A percentile compares a stretch with the other conserved stretches of the same genome.
These are phyloP conservation scores for Aspergillus leporis DNA, from an alignment of 495 filamentous ascomycete species.

Conservation along the genomic window DNA sequence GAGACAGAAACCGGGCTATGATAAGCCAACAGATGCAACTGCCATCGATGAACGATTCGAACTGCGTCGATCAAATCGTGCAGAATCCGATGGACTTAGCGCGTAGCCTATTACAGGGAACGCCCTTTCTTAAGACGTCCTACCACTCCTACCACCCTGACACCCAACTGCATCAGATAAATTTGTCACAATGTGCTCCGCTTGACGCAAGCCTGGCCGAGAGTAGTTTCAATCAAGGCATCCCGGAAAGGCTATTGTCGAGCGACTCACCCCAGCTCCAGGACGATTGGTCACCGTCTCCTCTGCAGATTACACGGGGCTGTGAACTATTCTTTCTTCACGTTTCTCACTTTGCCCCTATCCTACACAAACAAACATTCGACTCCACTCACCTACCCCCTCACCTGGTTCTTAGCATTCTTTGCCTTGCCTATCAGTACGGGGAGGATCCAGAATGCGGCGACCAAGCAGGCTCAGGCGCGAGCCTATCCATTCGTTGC, in stretches of 20 bases:
- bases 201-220: constrained; percentile 6
- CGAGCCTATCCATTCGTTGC: constrained; percentile 27
- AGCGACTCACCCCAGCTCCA: no score
- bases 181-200: neutral
- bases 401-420: constrained; percentile 31
- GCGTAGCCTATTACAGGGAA: constrained; percentile 20
- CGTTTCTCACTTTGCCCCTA: constrained; percentile 34
- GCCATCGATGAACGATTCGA: neutral
- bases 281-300: constrained; percentile 27
- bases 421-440: constrained; percentile 38
- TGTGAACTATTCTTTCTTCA: constrained; percentile 34
- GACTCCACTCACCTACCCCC: constrained; percentile 21
- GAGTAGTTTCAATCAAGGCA: neutral
- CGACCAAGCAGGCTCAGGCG: constrained; percentile 27
- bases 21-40: neutral
- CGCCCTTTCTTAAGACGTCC: constrained; percentile 17
- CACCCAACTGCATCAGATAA: neutral
- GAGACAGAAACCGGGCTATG: neutral
- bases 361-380: constrained; percentile 36
- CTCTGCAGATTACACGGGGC: constrained; percentile 25
- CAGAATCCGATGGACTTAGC: constrained; percentile 9
- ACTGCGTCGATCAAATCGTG: neutral
- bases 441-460: constrained; percentile 37
- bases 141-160: constrained; percentile 17
- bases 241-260: neutral